Base-by-base conservation (phyloP, 192 early-diverging fungal species). In the Dimargaris xerosporica region DNA sequence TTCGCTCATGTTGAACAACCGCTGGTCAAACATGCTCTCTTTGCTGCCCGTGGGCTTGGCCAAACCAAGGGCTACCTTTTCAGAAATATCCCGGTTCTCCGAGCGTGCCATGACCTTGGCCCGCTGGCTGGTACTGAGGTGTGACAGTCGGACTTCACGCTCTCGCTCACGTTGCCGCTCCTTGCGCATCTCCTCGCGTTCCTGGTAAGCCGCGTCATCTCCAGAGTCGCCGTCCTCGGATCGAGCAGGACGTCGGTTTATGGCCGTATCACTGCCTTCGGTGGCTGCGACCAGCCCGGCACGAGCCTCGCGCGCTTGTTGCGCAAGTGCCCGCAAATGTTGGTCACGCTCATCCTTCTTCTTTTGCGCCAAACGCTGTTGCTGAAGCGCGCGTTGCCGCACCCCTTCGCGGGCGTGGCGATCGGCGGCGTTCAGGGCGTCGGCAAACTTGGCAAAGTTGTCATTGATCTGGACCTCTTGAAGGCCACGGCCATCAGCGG, bases 11-110 rank as follows among this genome's bases (percentile, higher is more conserved):
- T 96, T 94, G 70, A 96, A 99, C 52, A 99, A 73, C 50, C 96
- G 83, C 48, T 89, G 81, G 70, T 99, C 96, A 67, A 87, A 96
- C 85, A 97, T 78, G 51, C 88, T 84, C 54, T 99, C 96, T 69
- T 85, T 86, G 44, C 85, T 82, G 31, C 80, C 67, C 3, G 96
- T 85, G 9, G 94, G 96, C 63, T 94, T 90, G 26, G 93, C 95
- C 60, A 96, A 73, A 25, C 96, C 96, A 54, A 99, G 79, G 0
- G 96, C 96, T 58, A 99, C 89, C 71, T 95, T 98, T 76, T 99
- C 96, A 0, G 94, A 98, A 60, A 99, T 92, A 77, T 99, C 96
- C 68, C 96, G 84, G 2, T 84, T 83, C 67, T 88, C 80, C 30
- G 79, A 68, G 72, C 81, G 77, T 41, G 80, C 81, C 62, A 86